These are phyloP conservation scores for Brassica balearica DNA, from an alignment of 441 rosid genomes.

Conservation along the genomic window DNA sequence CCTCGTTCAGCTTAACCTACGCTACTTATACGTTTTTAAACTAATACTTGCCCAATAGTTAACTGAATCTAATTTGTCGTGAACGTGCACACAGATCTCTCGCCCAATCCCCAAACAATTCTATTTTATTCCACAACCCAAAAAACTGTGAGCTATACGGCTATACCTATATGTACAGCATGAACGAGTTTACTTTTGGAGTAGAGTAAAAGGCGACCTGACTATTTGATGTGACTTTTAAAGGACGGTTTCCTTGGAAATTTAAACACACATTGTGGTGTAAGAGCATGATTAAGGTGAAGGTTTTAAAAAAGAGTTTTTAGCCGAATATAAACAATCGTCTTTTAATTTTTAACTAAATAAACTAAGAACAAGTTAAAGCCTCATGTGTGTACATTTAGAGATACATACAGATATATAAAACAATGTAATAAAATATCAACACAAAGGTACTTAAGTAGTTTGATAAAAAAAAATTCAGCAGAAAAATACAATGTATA, in stretches of 20 bases:
- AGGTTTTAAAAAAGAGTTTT: too few species aligned
- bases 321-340: too few species aligned
- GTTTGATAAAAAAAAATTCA: too few species aligned
- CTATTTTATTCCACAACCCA: background rate
- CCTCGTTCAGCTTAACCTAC: constrained; percentile 21
- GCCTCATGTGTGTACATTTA: too few species aligned
- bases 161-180: background rate
- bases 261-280: background rate
- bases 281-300: too few species aligned
- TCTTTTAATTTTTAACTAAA: too few species aligned
- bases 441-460: too few species aligned
- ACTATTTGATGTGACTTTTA: background rate
- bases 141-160: background rate
- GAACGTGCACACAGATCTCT: constrained; percentile 42
- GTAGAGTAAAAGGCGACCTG: background rate
- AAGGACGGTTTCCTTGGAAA: constrained; percentile 17
- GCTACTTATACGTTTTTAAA: constrained; percentile 9
- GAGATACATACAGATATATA: too few species aligned
- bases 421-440: too few species aligned
- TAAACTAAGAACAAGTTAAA: too few species aligned
- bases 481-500: too few species aligned
- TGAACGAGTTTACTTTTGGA: too few species aligned
- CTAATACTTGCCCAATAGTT: constrained; percentile 17
- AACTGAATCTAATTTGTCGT: constrained; percentile 25
- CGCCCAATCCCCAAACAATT: constrained; percentile 29